A percentile compares a stretch with the other conserved stretches of the same genome.
These are phyloP conservation scores for Diplogelasinospora grovesii DNA, from an alignment of 495 filamentous ascomycete genomes.

Conservation along the genomic window DNA sequence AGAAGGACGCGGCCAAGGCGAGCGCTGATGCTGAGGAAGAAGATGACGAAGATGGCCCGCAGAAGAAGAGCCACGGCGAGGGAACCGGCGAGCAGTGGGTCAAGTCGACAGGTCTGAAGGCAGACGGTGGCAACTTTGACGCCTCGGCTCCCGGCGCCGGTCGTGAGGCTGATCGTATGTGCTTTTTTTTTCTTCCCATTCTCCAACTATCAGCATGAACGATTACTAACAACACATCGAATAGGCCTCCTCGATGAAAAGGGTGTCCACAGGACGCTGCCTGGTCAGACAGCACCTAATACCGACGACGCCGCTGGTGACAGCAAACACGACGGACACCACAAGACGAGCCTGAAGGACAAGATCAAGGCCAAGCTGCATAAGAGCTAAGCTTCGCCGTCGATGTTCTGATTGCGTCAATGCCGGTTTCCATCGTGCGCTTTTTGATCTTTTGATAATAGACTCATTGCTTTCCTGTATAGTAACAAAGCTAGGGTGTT, in stretches of 20 bases:
- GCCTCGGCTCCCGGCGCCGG: constrained; percentile 56
- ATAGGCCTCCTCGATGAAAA: constrained; percentile 41
- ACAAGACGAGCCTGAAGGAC: constrained; percentile 29
- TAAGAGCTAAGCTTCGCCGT: constrained; percentile 7
- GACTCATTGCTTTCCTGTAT: too few relatives aligned
- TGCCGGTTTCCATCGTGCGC: too few relatives aligned
- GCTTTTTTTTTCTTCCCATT: neutral
- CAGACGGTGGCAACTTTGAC: constrained; percentile 63
- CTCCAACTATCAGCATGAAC: neutral
- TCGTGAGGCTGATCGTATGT: constrained; percentile 58
- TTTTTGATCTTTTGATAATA: too few relatives aligned
- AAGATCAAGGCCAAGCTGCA: constrained; percentile 45
- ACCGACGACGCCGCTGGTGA: constrained; percentile 3
- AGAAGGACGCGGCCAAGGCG: neutral
- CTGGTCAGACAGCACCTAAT: neutral
- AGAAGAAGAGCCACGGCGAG: constrained; percentile 31
- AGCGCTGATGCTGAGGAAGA: constrained; percentile 7
- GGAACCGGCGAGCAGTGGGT: constrained; percentile 55
- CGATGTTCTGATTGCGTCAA: too few relatives aligned
- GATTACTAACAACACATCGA: too few relatives aligned
- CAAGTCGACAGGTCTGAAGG: constrained; percentile 44
- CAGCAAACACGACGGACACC: neutral
- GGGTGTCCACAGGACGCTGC: constrained; percentile 27
- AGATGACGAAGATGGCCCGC: constrained; percentile 21
- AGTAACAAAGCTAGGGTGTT: too few relatives aligned